A percentile compares a stretch with the other conserved stretches of the same genome.
These are phyloP conservation scores for Rhynchosporium agropyri DNA, from an alignment of 2,329 filamentous ascomycete genomes.

Conservation along the genomic window DNA sequence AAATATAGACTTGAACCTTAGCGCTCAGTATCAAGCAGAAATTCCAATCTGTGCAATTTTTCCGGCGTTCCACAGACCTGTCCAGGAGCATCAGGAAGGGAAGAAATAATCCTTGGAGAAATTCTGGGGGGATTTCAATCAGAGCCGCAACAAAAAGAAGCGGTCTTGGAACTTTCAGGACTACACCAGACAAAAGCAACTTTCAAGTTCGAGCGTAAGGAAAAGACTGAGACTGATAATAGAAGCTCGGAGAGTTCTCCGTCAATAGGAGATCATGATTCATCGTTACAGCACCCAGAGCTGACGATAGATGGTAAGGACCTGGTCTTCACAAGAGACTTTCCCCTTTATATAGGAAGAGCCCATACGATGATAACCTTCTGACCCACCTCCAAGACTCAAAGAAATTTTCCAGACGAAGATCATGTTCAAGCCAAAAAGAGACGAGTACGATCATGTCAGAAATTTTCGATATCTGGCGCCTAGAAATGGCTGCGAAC, in stretches of 20 bases:
- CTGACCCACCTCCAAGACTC: background rate
- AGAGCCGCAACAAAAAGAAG: background rate
- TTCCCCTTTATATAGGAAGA: slow-evolving; percentile 9
- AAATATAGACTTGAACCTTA: background rate
- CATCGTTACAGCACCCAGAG: no score
- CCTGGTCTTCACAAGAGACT: slow-evolving; percentile 13
- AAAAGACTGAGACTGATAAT: no score
- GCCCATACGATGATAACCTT: background rate
- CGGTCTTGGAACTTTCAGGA: no score
- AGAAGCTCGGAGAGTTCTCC: no score
- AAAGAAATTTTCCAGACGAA: background rate
- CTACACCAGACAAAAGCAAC: no score
- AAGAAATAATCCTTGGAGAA: background rate
- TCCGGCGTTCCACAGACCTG: slow-evolving; percentile 13
- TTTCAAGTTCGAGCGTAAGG: no score
- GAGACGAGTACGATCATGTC: background rate
- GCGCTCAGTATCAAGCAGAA: slow-evolving; percentile 5
- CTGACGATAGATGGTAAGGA: background rate
- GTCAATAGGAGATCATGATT: no score
- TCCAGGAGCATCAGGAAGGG: background rate
- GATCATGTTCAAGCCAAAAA: background rate
- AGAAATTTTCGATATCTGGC: background rate
- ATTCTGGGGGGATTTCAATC: background rate
- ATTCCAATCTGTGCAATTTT: slow-evolving; percentile 13
- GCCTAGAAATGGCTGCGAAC: no score